These are phyloP conservation scores for Fusarium sp. DNA, from an alignment of 2,329 filamentous ascomycete species.

Conservation along the genomic window DNA sequence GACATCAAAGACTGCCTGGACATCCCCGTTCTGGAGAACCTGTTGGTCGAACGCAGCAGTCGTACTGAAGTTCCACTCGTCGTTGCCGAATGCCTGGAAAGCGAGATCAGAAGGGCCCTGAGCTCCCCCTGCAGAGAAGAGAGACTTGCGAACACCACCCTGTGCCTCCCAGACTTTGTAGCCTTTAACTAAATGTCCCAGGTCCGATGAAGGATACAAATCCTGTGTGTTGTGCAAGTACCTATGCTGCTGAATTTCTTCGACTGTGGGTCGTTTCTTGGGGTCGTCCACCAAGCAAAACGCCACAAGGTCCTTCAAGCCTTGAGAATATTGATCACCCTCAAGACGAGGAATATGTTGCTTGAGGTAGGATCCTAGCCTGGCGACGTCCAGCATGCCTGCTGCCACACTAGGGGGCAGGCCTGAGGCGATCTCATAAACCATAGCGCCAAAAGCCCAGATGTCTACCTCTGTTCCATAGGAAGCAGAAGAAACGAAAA, in stretches of 20 bases:
- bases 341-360: conserved; percentile 76
- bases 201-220: conserved; percentile 71
- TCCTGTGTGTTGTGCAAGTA: conserved; percentile 75
- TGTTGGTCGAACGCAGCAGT: conserved; percentile 73
- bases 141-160: conserved; percentile 76
- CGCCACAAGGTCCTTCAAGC: conserved; percentile 76
- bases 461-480: conserved; percentile 83
- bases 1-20: conserved; percentile 70
- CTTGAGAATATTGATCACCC: conserved; percentile 76
- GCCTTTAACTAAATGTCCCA: conserved; percentile 75
- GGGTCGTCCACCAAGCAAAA: conserved; percentile 80
- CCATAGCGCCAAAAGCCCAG: conserved; percentile 86
- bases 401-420: conserved; percentile 76
- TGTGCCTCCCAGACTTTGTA: conserved; percentile 82
- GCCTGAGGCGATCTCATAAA: conserved; percentile 85
- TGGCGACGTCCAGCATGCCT: conserved; percentile 60
- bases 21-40: conserved; percentile 65
- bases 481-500: conserved; percentile 73
- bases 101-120: conserved; percentile 63
- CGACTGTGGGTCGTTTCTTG: conserved; percentile 75
- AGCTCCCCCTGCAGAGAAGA: conserved; percentile 71
- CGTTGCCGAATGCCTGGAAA: conserved; percentile 62
- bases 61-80: conserved; percentile 77
- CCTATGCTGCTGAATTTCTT: conserved; percentile 75
- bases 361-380: conserved; percentile 69